Evolutionary conservation across 2,329 filamentous ascomycete genomes (phyloP), one percentile per base, ranked within the genome.

Genomic region (Fusarium irregulare): DNA sequence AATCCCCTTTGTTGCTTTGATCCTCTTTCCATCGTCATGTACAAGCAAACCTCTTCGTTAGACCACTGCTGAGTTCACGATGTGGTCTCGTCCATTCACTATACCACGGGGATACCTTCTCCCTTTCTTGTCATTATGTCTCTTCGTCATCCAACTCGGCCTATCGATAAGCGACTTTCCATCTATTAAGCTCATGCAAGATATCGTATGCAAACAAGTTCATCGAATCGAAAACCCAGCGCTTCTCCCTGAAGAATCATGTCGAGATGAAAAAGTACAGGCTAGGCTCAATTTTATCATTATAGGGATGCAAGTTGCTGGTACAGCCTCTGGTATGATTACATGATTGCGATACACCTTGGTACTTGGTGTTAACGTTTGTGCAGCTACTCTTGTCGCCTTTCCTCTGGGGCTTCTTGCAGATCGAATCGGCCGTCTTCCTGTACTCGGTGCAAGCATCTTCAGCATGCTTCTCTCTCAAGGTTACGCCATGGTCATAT

Each of bases 91-190:
- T 34, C 49, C 58, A 13, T 64, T 49, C 41, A 69, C 63, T 25
- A 46, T 76, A 9, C 57, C 73, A 7, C 20, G 46, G 2, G 23
- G 37, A 25, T 63, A 51, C 37, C 56, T 76, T 27, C 60, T 76
- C 10, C 70, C 66, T 5, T 71, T 76, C 20, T 69, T 77, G 18
- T 67, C 67, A 13, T 30, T 45, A 41, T 61, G 56, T 13, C 64
- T 77, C 21, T 75, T 77, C 56, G 21, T 68, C 56, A 62, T 75
- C 50, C 75, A 77, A 20, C 46, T 77, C 5, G 67, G 73, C 6
- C 61, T 77, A 21, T 73, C 73, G 7, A 40, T 76, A 20, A 65
- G 69, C 32, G 70, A 73, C 12, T 59, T 74, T 2, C 67, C 76
- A 1, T 71, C 65, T 13, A 53, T 65, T 9, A 75, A 65, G 48